phyloP scores from a whole-genome alignment of 2,329 filamentous ascomycete genomes.

The Ophiosphaerella korrae region DNA sequence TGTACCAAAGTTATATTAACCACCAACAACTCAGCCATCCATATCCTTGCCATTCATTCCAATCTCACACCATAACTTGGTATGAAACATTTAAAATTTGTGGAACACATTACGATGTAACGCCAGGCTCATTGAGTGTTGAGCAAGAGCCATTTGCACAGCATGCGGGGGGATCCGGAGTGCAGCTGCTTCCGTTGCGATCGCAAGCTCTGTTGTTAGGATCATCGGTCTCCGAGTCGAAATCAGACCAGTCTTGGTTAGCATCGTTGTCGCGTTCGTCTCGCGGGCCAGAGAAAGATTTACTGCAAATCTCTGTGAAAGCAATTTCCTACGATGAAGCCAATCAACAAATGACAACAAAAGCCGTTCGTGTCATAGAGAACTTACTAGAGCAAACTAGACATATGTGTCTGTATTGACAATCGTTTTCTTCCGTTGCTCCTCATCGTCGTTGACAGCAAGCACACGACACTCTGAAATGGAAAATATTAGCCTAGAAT shows the following conservation, averaged over 20 bases:
- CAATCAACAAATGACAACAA: neutral
- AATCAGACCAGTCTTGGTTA: slow-evolving; percentile 2
- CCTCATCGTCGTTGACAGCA: neutral
- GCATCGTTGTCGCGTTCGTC: slow-evolving; percentile 1
- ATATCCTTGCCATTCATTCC: no score
- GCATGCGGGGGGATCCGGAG: neutral
- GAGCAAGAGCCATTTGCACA: neutral
- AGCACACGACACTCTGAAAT: slow-evolving; percentile 2
- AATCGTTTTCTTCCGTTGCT: neutral
- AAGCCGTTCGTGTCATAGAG: neutral
- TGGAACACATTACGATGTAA: no score
- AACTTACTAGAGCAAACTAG: slow-evolving; percentile 6
- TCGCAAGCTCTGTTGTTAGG: slow-evolving; percentile 1
- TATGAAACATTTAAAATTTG: no score
- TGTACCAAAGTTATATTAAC: no score
- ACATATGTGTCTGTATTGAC: slow-evolving; percentile 7
- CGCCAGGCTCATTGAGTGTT: neutral
- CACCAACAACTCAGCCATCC: no score
- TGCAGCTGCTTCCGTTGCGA: slow-evolving; percentile 2
- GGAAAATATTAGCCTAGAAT: neutral
- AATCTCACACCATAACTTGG: no score
- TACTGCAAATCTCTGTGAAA: slow-evolving; percentile 2
- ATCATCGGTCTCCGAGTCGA: slow-evolving; percentile 3
- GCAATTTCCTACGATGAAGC: slow-evolving; percentile 3
- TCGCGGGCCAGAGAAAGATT: neutral